These are phyloP conservation scores for Aspergillus chevalieri DNA, from an alignment of 2,329 filamentous ascomycete species.

Conservation along the genomic window DNA sequence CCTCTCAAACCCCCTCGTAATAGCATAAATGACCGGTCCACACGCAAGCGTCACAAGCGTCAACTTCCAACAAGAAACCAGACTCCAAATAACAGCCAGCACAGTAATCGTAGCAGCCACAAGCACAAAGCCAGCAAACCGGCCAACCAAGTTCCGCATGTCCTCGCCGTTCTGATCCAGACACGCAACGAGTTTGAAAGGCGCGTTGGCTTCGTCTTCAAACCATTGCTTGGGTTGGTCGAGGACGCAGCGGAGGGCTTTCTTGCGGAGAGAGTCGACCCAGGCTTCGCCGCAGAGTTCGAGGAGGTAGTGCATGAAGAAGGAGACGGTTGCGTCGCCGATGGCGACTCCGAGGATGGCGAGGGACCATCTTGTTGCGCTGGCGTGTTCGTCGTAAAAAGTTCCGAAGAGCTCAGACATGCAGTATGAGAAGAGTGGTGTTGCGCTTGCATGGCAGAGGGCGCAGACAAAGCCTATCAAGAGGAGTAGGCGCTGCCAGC, in stretches of 20 bases:
- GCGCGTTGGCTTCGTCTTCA: constrained; percentile 59
- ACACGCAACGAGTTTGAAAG: constrained; percentile 59
- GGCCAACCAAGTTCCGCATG: constrained; percentile 73
- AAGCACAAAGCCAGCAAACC: constrained; percentile 66
- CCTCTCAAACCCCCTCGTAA: constrained; percentile 60
- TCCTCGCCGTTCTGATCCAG: constrained; percentile 81
- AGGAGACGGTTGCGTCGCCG: constrained; percentile 60
- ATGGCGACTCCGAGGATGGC: constrained; percentile 62
- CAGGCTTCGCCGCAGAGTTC: constrained; percentile 68
- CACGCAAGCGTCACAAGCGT: constrained; percentile 68
- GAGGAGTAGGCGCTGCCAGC: constrained; percentile 49
- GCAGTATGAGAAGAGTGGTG: constrained; percentile 69
- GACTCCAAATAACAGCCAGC: constrained; percentile 68
- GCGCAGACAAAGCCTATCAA: constrained; percentile 57
- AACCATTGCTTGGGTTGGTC: constrained; percentile 76
- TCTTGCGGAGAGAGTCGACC: constrained; percentile 64
- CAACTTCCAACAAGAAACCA: constrained; percentile 70
- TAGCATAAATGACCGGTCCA: constrained; percentile 59
- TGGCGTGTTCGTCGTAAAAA: constrained; percentile 53
- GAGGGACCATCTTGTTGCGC: constrained; percentile 62
- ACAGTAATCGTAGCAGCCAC: constrained; percentile 61
- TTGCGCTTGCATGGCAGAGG: constrained; percentile 58
- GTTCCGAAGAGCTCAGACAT: constrained; percentile 66
- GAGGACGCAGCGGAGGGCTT: constrained; percentile 64
- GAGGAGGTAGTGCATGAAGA: constrained; percentile 62